Base-by-base conservation (phyloP, 352 stramenopile species). In the Globisporangium recalcitrans region DNA sequence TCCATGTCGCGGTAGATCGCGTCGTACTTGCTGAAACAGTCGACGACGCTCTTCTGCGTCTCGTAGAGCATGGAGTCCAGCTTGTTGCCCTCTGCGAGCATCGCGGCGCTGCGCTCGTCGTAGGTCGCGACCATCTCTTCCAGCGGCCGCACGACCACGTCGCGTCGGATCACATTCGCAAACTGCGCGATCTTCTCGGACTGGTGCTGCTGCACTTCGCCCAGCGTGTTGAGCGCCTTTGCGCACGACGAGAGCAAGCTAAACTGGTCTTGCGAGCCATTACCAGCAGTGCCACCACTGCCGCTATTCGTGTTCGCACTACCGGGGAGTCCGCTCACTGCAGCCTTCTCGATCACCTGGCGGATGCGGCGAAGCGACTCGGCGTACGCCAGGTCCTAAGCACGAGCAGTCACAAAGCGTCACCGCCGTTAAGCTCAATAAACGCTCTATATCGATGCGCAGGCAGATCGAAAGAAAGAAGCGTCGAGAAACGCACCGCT, bases 101-200 rank as follows among this genome's bases (percentile, higher is more conserved):
- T 89, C 0, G 46, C 56, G 0, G 70, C 65, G 21, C 74, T 75
- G 47, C 75, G 71, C 51, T 91, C 80, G 36, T 88, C 76, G 63
- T 78, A 91, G 14, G 71, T 90, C 10, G 67, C 56, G 9, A 75
- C 65, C 78, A 94, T 92, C 48, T 94, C 82, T 1, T 91, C 81
- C 5, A 94, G 64, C n/a, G 78, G 82, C 10, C 81, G 80, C 1
- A 65, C 57, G 14, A 85, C 67, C 21, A 94, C 82, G 62, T 94
- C 85, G 14, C 83, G 69, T 54, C 87, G 85, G 55, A 94, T 65
- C 2, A 86, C 75, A 22, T 70, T 86, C 19, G 82, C 80, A n/a
- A 92, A 80, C 60, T 90, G 82, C 55, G 84, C 68, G 24, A 92
- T 51, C 67, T 94, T 94, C 22, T 94, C 82, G 9, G 77, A 77